These are phyloP conservation scores for Eucalyptus lansdowneana DNA, from an alignment of 345 rosid species.

Conservation along the genomic window DNA sequence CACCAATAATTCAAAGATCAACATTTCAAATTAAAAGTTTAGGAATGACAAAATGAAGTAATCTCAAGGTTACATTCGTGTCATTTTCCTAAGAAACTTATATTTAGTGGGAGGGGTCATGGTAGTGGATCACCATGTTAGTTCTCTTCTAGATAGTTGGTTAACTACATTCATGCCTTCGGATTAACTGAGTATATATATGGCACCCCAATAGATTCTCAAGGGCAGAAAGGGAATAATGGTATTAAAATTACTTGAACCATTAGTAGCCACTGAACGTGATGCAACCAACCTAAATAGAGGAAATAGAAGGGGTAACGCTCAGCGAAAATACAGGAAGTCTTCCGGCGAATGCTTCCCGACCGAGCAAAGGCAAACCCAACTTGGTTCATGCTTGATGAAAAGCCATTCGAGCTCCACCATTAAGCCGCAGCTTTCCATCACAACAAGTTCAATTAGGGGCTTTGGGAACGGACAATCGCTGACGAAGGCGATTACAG, in stretches of 20 bases:
- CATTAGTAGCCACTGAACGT: background rate
- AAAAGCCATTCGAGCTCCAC: background rate
- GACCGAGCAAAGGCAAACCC: background rate
- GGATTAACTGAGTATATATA: background rate
- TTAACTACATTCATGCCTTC: background rate
- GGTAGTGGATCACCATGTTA: background rate
- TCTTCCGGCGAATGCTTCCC: background rate
- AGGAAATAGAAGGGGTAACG: background rate
- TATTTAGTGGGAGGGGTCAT: no score
- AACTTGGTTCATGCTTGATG: background rate
- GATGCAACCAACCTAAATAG: background rate
- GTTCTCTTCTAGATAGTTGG: background rate
- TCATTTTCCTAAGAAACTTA: no score
- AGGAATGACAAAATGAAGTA: no score
- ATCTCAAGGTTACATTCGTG: no score
- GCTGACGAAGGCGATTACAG: background rate
- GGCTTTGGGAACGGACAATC: background rate
- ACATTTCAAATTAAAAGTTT: no score
- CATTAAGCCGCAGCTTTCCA: background rate
- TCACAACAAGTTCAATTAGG: background rate
- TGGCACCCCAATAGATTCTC: background rate
- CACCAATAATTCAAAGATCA: no score
- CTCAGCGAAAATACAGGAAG: background rate
- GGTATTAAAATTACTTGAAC: background rate
- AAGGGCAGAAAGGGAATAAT: background rate